Conservation (phyloP, 1,284 basidiomycete species). For the Termitomyces sp. region DNA sequence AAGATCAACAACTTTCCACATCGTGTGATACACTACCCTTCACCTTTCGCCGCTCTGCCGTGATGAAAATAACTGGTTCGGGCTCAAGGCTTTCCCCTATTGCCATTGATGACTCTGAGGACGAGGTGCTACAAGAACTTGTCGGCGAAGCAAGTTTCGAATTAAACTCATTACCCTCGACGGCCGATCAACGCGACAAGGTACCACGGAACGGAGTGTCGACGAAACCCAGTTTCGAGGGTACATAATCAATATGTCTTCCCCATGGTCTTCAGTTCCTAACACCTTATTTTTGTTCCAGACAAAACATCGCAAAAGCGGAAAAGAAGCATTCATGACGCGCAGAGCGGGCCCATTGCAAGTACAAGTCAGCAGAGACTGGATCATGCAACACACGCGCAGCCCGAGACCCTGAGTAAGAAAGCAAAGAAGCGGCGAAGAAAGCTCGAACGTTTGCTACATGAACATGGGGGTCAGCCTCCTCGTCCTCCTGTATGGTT, state of each 20-base stretch:
- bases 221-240: background rate
- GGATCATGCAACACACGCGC: conserved; percentile 12
- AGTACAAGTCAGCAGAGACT: conserved; percentile 16
- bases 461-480: conserved; percentile 22
- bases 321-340: conserved; percentile 9
- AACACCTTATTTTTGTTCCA: conserved; percentile 1
- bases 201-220: conserved; percentile 6
- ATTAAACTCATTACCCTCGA: background rate
- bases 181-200: conserved; percentile 6
- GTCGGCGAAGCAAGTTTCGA: conserved; percentile 15
- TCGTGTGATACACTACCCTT: background rate
- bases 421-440: conserved; percentile 35
- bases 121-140: conserved; percentile 30
- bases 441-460: conserved; percentile 30
- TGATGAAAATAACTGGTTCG: conserved; percentile 19
- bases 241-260: background rate
- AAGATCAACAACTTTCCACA: background rate
- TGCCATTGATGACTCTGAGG: conserved; percentile 35
- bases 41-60: background rate
- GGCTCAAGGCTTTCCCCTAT: conserved; percentile 33
- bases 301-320: conserved; percentile 15
- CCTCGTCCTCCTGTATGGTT: conserved; percentile 11
- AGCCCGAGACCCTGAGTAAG: conserved; percentile 23
- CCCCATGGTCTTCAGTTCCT: background rate
- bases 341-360: conserved; percentile 5